Conservation (phyloP, 768 basidiomycete genomes). For the Termitomyces sp. region DNA sequence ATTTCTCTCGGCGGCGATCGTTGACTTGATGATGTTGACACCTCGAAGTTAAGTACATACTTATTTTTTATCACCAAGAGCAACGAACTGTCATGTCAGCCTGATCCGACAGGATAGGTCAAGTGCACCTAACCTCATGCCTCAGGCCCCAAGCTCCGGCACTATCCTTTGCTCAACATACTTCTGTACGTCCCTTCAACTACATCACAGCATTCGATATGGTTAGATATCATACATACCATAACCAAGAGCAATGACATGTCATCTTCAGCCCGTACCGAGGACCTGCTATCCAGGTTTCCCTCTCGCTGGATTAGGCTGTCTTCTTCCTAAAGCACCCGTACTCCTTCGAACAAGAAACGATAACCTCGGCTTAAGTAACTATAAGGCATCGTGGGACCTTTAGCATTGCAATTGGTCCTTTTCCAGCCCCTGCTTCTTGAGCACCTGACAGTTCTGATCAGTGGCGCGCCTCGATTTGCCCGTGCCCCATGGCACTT, state of each 20-base stretch:
- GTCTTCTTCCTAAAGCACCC: too few species aligned
- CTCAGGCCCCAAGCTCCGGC: background rate
- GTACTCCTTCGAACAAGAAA: background rate
- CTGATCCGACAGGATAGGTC: constrained; percentile 8
- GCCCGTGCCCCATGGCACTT: background rate
- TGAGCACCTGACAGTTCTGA: background rate
- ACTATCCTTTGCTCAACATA: background rate
- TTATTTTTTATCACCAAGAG: background rate
- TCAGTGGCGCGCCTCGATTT: background rate
- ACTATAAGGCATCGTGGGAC: background rate
- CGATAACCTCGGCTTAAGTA: background rate
- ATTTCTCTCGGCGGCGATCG: constrained; percentile 2
- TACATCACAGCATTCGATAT: background rate
- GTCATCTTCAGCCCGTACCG: background rate
- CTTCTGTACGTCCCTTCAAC: background rate
- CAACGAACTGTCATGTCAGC: constrained; percentile 4
- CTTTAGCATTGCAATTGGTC: background rate
- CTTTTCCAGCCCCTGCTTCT: background rate
- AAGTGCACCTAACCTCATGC: background rate
- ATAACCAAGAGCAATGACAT: background rate
- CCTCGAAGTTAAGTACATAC: background rate
- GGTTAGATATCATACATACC: background rate
- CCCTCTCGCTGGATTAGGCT: background rate
- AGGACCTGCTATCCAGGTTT: too few species aligned
- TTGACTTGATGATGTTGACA: constrained; percentile 1